A percentile compares a stretch with the other conserved stretches of the same genome.
Evolutionary conservation across 2,329 filamentous ascomycete species (phyloP).

Genomic region (Nothopassalora personata): DNA sequence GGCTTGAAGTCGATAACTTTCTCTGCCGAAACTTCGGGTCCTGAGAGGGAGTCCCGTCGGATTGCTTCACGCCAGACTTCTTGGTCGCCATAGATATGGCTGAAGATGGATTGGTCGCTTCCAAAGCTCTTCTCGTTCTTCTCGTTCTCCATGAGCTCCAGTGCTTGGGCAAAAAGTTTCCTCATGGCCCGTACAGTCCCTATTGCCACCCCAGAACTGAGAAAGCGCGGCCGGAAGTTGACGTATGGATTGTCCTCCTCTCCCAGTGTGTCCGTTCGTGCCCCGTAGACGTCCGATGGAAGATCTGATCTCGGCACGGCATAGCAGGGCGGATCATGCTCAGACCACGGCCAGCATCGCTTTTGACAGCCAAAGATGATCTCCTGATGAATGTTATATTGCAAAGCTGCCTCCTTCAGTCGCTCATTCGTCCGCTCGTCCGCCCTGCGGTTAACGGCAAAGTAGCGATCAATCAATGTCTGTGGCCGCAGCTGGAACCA

Average conservation of each 20-base stretch:
- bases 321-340: constrained; percentile 47
- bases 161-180: constrained; percentile 27
- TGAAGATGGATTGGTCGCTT: constrained; percentile 34
- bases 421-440: constrained; percentile 37
- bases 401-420: constrained; percentile 3
- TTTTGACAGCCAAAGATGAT: constrained; percentile 55
- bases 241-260: constrained; percentile 32
- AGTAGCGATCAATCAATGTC: constrained; percentile 47
- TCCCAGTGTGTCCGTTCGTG: constrained; percentile 41
- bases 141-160: constrained; percentile 27
- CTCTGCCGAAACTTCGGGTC: not conserved
- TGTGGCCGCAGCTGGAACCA: constrained; percentile 62
- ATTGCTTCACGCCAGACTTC: constrained; percentile 28
- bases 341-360: constrained; percentile 42
- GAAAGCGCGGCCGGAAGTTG: constrained; percentile 42
- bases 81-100: constrained; percentile 30
- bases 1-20: constrained; percentile 10
- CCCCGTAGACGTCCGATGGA: constrained; percentile 45
- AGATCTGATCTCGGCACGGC: constrained; percentile 49
- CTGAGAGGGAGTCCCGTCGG: constrained; percentile 35
- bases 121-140: constrained; percentile 26
- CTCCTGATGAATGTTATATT: constrained; percentile 44
- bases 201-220: constrained; percentile 23
- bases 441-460: constrained; percentile 37
- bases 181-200: constrained; percentile 25